phyloP scores from a whole-genome alignment of 306 rosid genomes.

The Gastrolobium villosum region DNA sequence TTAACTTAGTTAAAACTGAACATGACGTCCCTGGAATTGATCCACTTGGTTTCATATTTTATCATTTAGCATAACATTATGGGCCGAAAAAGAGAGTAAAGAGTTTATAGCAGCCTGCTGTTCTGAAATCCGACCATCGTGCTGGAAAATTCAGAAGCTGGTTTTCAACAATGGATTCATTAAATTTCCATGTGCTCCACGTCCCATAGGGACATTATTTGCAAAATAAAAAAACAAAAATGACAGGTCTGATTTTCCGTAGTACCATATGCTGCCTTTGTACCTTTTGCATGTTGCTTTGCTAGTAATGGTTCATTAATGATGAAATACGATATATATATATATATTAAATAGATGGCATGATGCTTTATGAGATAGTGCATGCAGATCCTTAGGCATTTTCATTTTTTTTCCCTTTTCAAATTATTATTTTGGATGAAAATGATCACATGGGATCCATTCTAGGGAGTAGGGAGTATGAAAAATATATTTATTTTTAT shows the following conservation, averaged over 20 bases:
- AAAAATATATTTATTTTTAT: constrained; percentile 1
- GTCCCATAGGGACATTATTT: constrained; percentile 27
- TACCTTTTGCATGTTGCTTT: constrained; percentile 51
- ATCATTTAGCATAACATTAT: constrained; percentile 26
- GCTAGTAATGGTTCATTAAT: constrained; percentile 49
- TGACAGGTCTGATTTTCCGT: constrained; percentile 57
- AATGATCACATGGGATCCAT: constrained; percentile 46
- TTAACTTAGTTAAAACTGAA: constrained; percentile 3
- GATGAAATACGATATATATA: constrained; percentile 22
- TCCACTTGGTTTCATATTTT: constrained; percentile 7
- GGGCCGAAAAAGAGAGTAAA: constrained; percentile 24
- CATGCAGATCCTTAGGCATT: constrained; percentile 23
- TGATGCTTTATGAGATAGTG: constrained; percentile 12
- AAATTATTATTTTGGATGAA: neutral
- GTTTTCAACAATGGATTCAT: constrained; percentile 38
- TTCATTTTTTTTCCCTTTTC: neutral
- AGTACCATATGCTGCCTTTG: constrained; percentile 50
- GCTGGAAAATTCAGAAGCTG: constrained; percentile 47
- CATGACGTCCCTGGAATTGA: constrained; percentile 16
- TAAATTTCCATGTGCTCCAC: constrained; percentile 52
- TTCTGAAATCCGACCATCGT: constrained; percentile 41
- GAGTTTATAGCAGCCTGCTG: constrained; percentile 45
- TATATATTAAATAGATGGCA: neutral
- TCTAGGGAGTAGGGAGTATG: constrained; percentile 11
- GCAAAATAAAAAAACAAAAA: constrained; percentile 4